Evolutionary conservation across 23 red algal species (phyloP), one percentile per base, ranked within the genome.

Genomic region (Gracilaria domingensis): DNA sequence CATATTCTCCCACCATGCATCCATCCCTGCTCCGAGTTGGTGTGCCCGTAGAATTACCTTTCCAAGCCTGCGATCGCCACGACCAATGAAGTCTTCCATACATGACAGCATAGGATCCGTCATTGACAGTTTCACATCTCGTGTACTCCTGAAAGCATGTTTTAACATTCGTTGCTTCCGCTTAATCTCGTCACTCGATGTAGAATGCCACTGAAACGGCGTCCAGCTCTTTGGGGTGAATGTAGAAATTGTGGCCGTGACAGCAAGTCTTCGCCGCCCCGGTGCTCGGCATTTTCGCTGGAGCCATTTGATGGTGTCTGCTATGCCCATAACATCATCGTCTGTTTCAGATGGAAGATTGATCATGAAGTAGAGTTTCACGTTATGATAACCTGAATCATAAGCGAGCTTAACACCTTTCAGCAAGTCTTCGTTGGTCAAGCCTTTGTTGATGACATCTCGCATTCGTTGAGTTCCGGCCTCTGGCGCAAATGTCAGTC

Each of bases 301-400:
- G 2, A 95, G 86, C 84, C 67, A 88, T 61, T 76, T 79, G 18
- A 95, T 86, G 16, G 93, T 95, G 30, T 95, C 85, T 3, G 87
- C 86, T 58, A 95, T 91, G 20, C 83, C 93, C 42, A 95, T 84
- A 0, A 95, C 93, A 72, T 95, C 93, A 40, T 95, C 93, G 29
- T 95, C 93, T 3, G 93, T 95, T 85, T 95, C 93, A 16, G 73
- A 79, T 21, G 93, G 93, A 75, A 95, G 74, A 33, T 88, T 88
- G 14, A 95, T 90, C 85, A 95, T 90, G 59, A 95, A 95, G 66
- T 95, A 95, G 2, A 95, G 82, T 75, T 93, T 93, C 20, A 95
- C 93, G 50, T 90, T 87, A 0, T 79, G 64, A 73, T 85, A 95
- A 17, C 93, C 93, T 54, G 72, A 80, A 54, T 86, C 86, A 21